These are phyloP conservation scores for Aureobasidium subglaciale DNA, from an alignment of 2,329 filamentous ascomycete genomes.

Conservation along the genomic window DNA sequence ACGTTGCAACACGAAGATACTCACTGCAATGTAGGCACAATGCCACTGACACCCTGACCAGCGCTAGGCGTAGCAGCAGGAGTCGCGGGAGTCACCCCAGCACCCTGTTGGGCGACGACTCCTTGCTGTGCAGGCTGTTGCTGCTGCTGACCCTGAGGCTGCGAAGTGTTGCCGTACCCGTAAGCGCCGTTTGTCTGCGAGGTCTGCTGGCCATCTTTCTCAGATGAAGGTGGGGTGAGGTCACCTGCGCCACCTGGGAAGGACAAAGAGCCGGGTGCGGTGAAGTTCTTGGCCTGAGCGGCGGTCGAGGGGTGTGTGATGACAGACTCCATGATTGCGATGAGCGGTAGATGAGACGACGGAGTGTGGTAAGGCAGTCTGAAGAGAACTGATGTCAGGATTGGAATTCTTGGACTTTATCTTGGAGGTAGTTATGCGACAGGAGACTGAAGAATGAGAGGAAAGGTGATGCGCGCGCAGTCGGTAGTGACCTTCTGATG, in stretches of 20 bases:
- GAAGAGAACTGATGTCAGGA: slow-evolving; percentile 13
- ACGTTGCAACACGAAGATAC: slow-evolving; percentile 48
- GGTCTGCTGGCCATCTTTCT: slow-evolving; percentile 54
- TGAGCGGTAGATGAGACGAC: slow-evolving; percentile 24
- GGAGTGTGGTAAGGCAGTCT: slow-evolving; percentile 20
- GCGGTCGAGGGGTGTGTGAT: slow-evolving; percentile 89
- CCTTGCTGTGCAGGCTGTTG: slow-evolving; percentile 12
- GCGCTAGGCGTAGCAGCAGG: slow-evolving; percentile 87
- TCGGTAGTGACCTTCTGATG: not conserved
- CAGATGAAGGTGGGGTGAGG: slow-evolving; percentile 70
- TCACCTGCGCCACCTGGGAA: slow-evolving; percentile 81
- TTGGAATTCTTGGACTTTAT: slow-evolving; percentile 12
- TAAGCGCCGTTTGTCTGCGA: slow-evolving; percentile 45
- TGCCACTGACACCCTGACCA: slow-evolving; percentile 73
- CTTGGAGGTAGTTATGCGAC: slow-evolving; percentile 1
- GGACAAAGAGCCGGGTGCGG: slow-evolving; percentile 82
- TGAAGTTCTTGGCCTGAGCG: slow-evolving; percentile 91
- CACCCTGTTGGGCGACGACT: slow-evolving; percentile 45
- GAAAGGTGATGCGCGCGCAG: not conserved
- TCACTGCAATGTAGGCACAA: slow-evolving; percentile 94
- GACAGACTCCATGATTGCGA: slow-evolving; percentile 67
- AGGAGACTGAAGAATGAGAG: not conserved
- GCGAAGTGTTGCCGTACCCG: slow-evolving; percentile 39
- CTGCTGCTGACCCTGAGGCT: slow-evolving; percentile 46
- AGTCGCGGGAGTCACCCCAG: slow-evolving; percentile 80